Evolutionary conservation across 2,329 filamentous ascomycete species (phyloP), one percentile per base, ranked within the genome.

Genomic region (Aureobasidium lini): DNA sequence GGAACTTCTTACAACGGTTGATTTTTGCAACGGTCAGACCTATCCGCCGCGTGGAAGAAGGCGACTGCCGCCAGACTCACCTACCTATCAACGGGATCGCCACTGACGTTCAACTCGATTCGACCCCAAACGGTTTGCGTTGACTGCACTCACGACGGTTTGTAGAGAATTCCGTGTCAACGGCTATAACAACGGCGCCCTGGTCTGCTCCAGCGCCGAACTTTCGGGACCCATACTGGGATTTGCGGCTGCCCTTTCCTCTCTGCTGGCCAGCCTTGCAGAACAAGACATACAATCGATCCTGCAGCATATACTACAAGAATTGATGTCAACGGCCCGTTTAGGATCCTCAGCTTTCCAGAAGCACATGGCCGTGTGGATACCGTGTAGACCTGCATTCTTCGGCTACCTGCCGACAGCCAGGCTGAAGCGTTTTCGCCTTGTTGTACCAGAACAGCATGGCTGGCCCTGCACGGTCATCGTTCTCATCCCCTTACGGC

Each of bases 1-100:
- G 43, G 54, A 57, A 56, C 36, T 48, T 48, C 18, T 57, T 48
- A 6, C 54, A 57, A 57, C 54, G 54, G 54, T 15, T 48, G 54
- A 57, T 57, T 57, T 48, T 39, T 31, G 7, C 11, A 57, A 57
- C 54, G 54, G 54, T n/a, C 23, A 47, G 43, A 31, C 32, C 6
- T 42, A 18, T 15, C 32, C 15, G 43, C 44, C 54, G 52, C 40
- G 40, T 56, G 40, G 52, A 6, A 34, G 29, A 1, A 42, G 37
- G 37, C 50, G 39, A 42, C 3, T 42, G 29, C 50, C 50, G 50
- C 11, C 15, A 23, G 15, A 4, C 9, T 23, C 2, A 23, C 28
- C 1, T 10, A 10, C 29, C 28, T 13, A 31, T 29, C 39, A 43
- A 6, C 50, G n/a, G 39, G n/a, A 42, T 23, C 49, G 49, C 49